A percentile compares a stretch with the other conserved stretches of the same genome.
Conservation (phyloP, 2,329 filamentous ascomycete species). For the Xylariaceae sp. region DNA sequence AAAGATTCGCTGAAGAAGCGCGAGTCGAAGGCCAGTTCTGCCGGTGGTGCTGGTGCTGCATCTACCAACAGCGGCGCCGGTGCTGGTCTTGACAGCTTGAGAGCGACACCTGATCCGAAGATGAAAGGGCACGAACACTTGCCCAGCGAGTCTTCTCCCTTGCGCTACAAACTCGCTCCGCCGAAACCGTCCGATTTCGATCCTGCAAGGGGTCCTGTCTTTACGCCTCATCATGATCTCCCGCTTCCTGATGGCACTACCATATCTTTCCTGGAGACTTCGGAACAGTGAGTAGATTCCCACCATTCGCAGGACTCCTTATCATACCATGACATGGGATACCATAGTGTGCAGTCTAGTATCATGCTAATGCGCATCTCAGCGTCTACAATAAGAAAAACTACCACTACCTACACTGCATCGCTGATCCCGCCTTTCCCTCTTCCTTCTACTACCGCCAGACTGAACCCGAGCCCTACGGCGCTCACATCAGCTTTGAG, state of each 20-base stretch:
- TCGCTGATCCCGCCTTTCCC: slow-evolving; percentile 81
- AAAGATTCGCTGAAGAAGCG: slow-evolving; percentile 66
- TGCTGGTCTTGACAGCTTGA: slow-evolving; percentile 43
- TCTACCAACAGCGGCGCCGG: not conserved
- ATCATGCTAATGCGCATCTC: slow-evolving; percentile 4
- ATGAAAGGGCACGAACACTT: slow-evolving; percentile 36
- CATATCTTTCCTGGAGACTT: slow-evolving; percentile 57
- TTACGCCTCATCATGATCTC: slow-evolving; percentile 52
- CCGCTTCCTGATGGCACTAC: slow-evolving; percentile 44
- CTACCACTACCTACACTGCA: slow-evolving; percentile 85
- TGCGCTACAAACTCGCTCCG: slow-evolving; percentile 60
- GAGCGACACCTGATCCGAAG: slow-evolving; percentile 55
- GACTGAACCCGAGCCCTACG: slow-evolving; percentile 78
- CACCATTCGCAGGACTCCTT: not conserved
- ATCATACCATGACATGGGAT: not conserved
- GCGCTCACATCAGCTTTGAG: slow-evolving; percentile 84
- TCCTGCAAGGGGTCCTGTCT: slow-evolving; percentile 50
- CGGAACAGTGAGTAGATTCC: slow-evolving; percentile 52
- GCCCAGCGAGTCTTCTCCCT: slow-evolving; percentile 45
- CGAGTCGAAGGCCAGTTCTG: slow-evolving; percentile 48
- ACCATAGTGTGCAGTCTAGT: not conserved
- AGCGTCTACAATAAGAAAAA: slow-evolving; percentile 62
- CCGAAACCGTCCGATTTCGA: slow-evolving; percentile 60
- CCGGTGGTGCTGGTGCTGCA: not conserved
- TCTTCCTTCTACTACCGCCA: slow-evolving; percentile 85